Percentiles rank a stretch among this genome's conserved stretches.
These are phyloP conservation scores for Phytophthora podocarpi DNA, from an alignment of 352 stramenopile species.

Conservation along the genomic window DNA sequence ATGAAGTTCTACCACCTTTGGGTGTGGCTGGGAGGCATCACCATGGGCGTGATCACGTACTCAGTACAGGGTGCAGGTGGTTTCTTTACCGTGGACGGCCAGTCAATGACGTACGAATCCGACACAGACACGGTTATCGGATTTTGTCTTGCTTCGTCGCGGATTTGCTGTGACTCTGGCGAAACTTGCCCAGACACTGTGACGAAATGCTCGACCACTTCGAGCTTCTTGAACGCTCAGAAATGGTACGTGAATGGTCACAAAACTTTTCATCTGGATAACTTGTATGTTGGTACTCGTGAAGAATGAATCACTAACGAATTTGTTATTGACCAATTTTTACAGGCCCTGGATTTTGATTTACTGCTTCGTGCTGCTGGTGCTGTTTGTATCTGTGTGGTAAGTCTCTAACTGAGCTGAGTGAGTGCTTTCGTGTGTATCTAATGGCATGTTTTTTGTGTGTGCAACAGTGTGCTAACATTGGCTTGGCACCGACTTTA, in stretches of 20 bases:
- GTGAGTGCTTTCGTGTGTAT: background rate
- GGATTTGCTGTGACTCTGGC: slow-evolving; percentile 71
- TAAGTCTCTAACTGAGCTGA: slow-evolving; percentile 23
- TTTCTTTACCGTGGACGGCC: slow-evolving; percentile 87
- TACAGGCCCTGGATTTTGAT: slow-evolving; percentile 86
- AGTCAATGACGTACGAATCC: slow-evolving; percentile 78
- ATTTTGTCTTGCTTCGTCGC: slow-evolving; percentile 84
- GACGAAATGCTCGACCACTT: slow-evolving; percentile 44
- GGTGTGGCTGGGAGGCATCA: slow-evolving; percentile 83
- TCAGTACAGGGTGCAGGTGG: slow-evolving; percentile 67
- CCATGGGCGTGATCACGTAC: slow-evolving; percentile 82
- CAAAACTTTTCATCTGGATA: background rate
- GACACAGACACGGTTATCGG: slow-evolving; percentile 72
- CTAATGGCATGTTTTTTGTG: slow-evolving; percentile 1
- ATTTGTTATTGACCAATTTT: background rate
- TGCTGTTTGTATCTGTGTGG: slow-evolving; percentile 85
- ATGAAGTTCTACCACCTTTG: slow-evolving; percentile 91
- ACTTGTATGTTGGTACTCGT: background rate
- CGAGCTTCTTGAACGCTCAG: slow-evolving; percentile 80
- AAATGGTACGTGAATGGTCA: slow-evolving; percentile 52
- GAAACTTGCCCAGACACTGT: slow-evolving; percentile 49
- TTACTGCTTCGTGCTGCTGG: slow-evolving; percentile 85
- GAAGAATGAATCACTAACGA: background rate
- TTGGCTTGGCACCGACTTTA: slow-evolving; percentile 87
- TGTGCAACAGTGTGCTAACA: slow-evolving; percentile 62